Evolutionary conservation across 345 rosid species (phyloP).

Genomic region (Cochlearia excelsa): DNA sequence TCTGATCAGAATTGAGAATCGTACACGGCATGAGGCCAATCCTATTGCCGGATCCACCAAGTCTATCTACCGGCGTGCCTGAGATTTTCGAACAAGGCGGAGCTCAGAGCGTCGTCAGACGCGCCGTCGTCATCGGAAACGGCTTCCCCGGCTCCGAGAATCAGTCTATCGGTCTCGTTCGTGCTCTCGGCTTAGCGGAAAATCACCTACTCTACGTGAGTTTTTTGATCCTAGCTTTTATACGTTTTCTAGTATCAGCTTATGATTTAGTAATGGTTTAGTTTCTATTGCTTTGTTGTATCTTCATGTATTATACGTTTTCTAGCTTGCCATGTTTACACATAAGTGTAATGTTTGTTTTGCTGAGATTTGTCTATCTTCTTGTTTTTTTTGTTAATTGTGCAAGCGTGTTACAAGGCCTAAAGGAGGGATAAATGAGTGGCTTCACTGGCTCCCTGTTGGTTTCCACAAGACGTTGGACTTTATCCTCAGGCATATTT

Average conservation of each 20-base stretch:
- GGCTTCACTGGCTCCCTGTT: conserved; percentile 94
- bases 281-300: background rate
- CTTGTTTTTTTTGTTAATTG: too few species aligned
- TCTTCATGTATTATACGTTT: background rate
- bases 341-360: background rate
- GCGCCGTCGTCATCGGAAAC: conserved; percentile 90
- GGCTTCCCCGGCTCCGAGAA: conserved; percentile 85
- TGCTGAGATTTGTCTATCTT: background rate
- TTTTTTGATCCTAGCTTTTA: conserved; percentile 16
- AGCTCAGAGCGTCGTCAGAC: conserved; percentile 56
- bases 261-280: background rate
- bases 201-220: conserved; percentile 72
- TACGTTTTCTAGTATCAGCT: background rate
- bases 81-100: conserved; percentile 86
- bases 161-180: conserved; percentile 84
- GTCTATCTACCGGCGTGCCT: conserved; percentile 65
- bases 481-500: conserved; percentile 51
- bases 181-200: conserved; percentile 73
- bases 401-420: conserved; percentile 88
- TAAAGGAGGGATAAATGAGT: conserved; percentile 85
- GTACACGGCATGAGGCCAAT: conserved; percentile 70
- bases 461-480: conserved; percentile 69
- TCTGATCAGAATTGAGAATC: background rate
- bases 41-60: conserved; percentile 84
- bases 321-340: background rate